Base-by-base conservation (phyloP, 345 rosid genomes). In the Gossypium stocksii region DNA sequence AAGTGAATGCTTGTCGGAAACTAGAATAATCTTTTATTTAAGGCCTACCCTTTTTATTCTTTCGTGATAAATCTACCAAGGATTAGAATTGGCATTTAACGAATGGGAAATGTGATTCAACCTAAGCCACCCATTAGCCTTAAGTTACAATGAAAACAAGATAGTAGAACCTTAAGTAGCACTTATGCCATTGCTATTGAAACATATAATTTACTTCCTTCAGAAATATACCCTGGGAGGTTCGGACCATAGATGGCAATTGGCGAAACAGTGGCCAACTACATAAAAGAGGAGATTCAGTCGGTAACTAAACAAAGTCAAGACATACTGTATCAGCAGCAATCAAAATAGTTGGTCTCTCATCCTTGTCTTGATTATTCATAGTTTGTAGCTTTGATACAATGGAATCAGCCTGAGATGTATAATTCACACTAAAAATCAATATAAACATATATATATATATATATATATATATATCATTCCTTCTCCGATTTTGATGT, bases 301-400 rank as follows among this genome's bases (percentile, higher is more conserved):
- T 34, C 16, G 9, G 43, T 54, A 38, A 75, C 25, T 70, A 80
- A 72, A 52, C 54, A 13, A 66, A 70, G 76, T 72, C 74, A 75
- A 83, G 54, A 81, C 94, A 87, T 89, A 91, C 94, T 41, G 94
- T 89, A 69, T 91, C 97, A 2, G 94, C 88, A 29, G 97, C 80
- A 76, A 89, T 75, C 86, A 93, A 82, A 71, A 91, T 23, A 13
- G 74, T 86, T 3, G 77, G 68, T 75, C 82, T 81, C 12, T 68
- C 85, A 76, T 79, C 85, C 80, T 75, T 66, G 66, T 58, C 85
- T 66, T 71, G 83, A 73, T 66, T 63, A 71, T 73, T 72, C 7
- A 20, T 43, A 65, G 53, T 76, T 73, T 45, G 90, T 70, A 86
- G 82, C 80, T 86, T 88, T 9, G 81, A 83, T 63, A 81, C 43